Evolutionary conservation across 129 eudicot genomes (phyloP), one percentile per base, ranked within the genome.

Genomic region (Saussurea involucrata): DNA sequence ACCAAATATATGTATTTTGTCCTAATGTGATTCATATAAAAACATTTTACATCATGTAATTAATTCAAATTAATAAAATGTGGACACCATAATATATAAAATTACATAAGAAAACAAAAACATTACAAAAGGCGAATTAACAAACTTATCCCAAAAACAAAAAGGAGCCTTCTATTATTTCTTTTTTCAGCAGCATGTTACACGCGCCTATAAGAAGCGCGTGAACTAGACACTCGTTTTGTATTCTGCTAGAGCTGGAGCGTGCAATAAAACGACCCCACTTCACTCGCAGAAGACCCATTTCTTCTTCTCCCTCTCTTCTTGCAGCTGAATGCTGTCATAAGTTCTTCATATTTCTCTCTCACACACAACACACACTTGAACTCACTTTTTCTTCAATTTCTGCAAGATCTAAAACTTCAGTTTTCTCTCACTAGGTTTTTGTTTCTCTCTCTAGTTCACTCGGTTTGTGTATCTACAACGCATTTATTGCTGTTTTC

Each of bases 241-340:
- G 57, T 66, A 73, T 21, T 8, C 69, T 80, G 69, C 79, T 74
- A 49, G 32, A 24, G 69, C 75, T 53, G 84, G 74, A 73, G 79
- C 84, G 84, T 74, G 80, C 63, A 6, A 17, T 77, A 76, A 60
- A 72, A 72, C 29, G 49, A 73, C 80, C 82, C 86, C 75, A 71
- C 83, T 36, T 60, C 70, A 76, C 87, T 18, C 85, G 58, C 86
- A 37, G 58, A 12, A 4, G 15, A 2, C 15, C 80, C 66, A 74
- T 72, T 24, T 24, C 73, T 74, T 67, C 74, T 34, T 65, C 85
- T 28, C 70, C 40, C 44, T 75, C 77, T 49, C 29, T 40, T 68
- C 65, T 40, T 40, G 49, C 60, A 46, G 76, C 82, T 44, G 33
- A 58, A 73, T 24, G 3, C 82, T 68, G 69, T 44, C 74, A 40